phyloP scores from a whole-genome alignment of 192 early-diverging fungal species.

The Coemansia biformis region DNA sequence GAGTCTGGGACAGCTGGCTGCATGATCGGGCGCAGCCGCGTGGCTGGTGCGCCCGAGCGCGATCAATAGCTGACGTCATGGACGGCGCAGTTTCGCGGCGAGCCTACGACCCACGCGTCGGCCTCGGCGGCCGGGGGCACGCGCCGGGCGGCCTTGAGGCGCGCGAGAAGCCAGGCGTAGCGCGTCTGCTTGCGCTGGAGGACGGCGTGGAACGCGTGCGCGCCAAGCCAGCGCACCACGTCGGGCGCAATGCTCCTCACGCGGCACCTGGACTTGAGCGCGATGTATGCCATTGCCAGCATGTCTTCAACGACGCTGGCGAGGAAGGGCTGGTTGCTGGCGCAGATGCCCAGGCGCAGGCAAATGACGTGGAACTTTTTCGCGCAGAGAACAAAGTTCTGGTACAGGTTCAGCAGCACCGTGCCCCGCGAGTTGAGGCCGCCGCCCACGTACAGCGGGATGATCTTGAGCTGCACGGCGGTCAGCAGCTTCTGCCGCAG shows the following conservation, averaged over 20 bases:
- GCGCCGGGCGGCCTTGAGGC: conserved; percentile 9
- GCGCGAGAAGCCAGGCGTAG: conserved; percentile 21
- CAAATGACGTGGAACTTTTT: conserved; percentile 58
- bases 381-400: conserved; percentile 67
- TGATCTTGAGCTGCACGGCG: conserved; percentile 18
- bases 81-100: conserved; percentile 23
- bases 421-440: conserved; percentile 54
- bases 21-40: no score
- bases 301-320: conserved; percentile 14
- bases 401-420: conserved; percentile 73
- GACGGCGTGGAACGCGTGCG: conserved; percentile 45
- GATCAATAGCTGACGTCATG: conserved; percentile 26
- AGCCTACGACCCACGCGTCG: conserved; percentile 9
- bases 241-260: conserved; percentile 12
- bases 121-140: conserved; percentile 12
- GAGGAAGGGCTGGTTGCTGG: conserved; percentile 13
- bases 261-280: conserved; percentile 23
- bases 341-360: conserved; percentile 12
- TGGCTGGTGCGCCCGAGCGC: no score
- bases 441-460: conserved; percentile 61
- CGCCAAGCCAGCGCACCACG: conserved; percentile 47
- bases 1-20: no score
- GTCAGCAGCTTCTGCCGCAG: conserved; percentile 50
- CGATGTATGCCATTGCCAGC: conserved; percentile 17
- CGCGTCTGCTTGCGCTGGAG: conserved; percentile 46